These are phyloP conservation scores for Theileria sp. DNA, from an alignment of 169 alveolate species.

Conservation along the genomic window DNA sequence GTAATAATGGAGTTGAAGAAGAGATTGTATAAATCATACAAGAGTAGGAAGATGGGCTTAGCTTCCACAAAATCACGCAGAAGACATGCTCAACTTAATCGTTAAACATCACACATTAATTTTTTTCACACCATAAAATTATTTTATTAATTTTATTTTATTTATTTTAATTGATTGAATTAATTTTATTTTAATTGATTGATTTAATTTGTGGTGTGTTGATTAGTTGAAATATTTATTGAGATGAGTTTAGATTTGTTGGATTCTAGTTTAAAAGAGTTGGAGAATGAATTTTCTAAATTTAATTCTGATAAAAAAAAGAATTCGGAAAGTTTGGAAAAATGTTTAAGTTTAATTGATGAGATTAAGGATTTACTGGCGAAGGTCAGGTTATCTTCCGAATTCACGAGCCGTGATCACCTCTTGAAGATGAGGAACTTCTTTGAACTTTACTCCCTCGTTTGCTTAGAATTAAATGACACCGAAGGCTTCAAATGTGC, in stretches of 20 bases:
- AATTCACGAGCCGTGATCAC: neutral
- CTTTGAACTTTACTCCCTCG: slow-evolving; percentile 48
- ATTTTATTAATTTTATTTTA: no score
- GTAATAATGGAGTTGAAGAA: slow-evolving; percentile 63
- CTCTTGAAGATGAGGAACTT: slow-evolving; percentile 31
- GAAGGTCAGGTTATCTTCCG: slow-evolving; percentile 3
- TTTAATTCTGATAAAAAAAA: neutral
- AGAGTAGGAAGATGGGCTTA: slow-evolving; percentile 70
- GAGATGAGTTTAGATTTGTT: neutral
- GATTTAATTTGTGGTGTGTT: no score
- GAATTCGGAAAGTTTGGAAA: neutral
- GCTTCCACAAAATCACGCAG: slow-evolving; percentile 80
- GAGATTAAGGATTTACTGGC: slow-evolving; percentile 31
- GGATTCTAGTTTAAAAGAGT: neutral
- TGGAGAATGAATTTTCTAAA: neutral
- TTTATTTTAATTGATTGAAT: no score
- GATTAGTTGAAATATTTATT: no score
- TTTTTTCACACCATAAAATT: no score
- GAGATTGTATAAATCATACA: slow-evolving; percentile 76
- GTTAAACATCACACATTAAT: slow-evolving; percentile 37
- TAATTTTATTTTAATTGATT: no score
- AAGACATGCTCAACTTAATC: slow-evolving; percentile 72
- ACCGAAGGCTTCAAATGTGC: slow-evolving; percentile 44
- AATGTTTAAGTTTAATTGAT: slow-evolving; percentile 22
- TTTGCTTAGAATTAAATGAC: slow-evolving; percentile 28